Percentiles rank a stretch among this genome's conserved stretches.
phyloP scores from a whole-genome alignment of 805 yeast genomes.

The Nakazawaea wyomingensis region DNA sequence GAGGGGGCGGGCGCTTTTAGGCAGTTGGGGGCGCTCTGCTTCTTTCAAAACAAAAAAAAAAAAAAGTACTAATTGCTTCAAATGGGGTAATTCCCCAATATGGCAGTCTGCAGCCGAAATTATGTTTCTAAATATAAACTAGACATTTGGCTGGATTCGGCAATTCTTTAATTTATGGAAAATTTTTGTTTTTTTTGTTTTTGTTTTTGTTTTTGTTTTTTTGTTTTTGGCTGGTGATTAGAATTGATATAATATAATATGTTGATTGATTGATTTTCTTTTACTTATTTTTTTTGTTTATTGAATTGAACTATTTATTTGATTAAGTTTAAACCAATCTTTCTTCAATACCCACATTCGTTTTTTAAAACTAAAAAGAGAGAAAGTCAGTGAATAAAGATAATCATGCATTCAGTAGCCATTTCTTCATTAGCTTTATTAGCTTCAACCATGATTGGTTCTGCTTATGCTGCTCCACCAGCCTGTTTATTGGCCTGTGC shows the following conservation, averaged over 20 bases:
- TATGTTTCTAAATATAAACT: too few species aligned
- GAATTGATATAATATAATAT: too few species aligned
- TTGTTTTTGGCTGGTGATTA: neutral
- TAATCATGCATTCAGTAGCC: constrained; percentile 20
- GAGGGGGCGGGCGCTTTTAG: too few species aligned
- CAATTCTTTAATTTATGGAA: neutral
- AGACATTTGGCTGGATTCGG: too few species aligned
- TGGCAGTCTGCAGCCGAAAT: constrained; percentile 1
- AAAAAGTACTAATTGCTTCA: neutral
- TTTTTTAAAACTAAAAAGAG: too few species aligned
- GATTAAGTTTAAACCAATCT: too few species aligned
- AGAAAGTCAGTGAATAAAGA: too few species aligned
- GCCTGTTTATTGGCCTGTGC: constrained; percentile 93
- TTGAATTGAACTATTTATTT: too few species aligned
- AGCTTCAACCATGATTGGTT: constrained; percentile 33
- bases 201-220: neutral
- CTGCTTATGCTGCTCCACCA: constrained; percentile 61
- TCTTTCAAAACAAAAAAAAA: neutral
- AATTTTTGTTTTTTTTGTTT: too few species aligned
- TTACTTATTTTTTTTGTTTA: neutral
- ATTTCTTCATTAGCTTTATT: constrained; percentile 22
- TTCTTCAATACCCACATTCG: neutral
- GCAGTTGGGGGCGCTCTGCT: neutral
- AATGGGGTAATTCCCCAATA: neutral
- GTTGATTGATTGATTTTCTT: neutral